Conservation (phyloP, 129 eudicot species). For the Ambrosia artemisiifolia region DNA sequence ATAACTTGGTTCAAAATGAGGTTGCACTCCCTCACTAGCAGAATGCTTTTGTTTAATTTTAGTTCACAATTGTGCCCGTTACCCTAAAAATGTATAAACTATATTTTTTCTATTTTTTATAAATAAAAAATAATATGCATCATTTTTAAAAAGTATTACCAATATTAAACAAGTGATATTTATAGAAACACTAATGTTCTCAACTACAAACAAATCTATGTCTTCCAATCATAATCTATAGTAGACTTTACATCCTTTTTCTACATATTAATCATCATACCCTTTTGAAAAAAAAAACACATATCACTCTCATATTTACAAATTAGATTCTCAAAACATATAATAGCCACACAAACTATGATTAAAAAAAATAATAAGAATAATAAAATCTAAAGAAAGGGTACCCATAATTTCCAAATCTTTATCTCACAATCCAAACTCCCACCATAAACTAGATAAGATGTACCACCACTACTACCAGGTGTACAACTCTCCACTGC, state of each 20-base stretch:
- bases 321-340: not conserved
- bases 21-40: no score
- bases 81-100: no score
- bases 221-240: not conserved
- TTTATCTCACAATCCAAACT: conserved; percentile 81
- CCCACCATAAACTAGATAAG: conserved; percentile 68
- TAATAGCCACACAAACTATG: not conserved
- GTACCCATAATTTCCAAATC: conserved; percentile 71
- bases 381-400: conserved; percentile 27
- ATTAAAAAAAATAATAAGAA: not conserved
- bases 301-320: conserved; percentile 16
- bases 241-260: not conserved
- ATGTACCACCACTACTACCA: conserved; percentile 21
- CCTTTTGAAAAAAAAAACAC: not conserved
- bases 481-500: conserved; percentile 38
- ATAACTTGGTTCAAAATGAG: no score
- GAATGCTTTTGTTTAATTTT: no score
- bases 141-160: no score
- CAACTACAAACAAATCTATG: not conserved
- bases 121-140: no score
- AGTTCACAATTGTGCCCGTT: no score
- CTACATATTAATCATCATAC: not conserved
- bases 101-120: no score
- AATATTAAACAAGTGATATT: no score
- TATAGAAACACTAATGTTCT: not conserved